These are phyloP conservation scores for Inga leiocalycina DNA, from an alignment of 306 rosid genomes.

Conservation along the genomic window DNA sequence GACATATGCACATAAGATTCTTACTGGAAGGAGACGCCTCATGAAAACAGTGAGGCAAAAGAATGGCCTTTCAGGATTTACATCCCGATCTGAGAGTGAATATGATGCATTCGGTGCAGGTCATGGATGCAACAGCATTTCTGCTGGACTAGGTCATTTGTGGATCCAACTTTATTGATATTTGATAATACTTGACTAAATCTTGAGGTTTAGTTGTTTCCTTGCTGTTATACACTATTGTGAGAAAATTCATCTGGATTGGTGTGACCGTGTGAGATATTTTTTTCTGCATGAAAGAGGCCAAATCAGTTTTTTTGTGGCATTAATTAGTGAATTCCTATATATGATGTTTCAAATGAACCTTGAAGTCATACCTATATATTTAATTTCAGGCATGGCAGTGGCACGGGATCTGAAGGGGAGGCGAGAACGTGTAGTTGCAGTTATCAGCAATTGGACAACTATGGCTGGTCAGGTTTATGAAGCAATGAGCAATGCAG, in stretches of 20 bases:
- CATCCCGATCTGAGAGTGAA: constrained; percentile 79
- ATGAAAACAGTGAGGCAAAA: constrained; percentile 66
- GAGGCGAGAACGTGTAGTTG: constrained; percentile 72
- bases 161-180: constrained; percentile 22
- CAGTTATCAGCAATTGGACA: constrained; percentile 83
- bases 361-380: constrained; percentile 17
- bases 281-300: constrained; percentile 11
- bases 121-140: constrained; percentile 95
- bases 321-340: constrained; percentile 4
- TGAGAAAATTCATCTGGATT: constrained; percentile 14
- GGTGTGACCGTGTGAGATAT: background rate
- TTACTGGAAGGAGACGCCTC: constrained; percentile 81
- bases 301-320: background rate
- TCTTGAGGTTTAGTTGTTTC: background rate
- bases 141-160: constrained; percentile 91
- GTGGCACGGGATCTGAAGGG: constrained; percentile 90
- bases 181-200: background rate
- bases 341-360: constrained; percentile 15
- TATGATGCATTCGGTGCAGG: constrained; percentile 92
- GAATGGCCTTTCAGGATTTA: constrained; percentile 75
- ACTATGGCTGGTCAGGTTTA: constrained; percentile 90
- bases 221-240: constrained; percentile 1
- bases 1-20: constrained; percentile 89
- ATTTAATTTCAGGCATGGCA: constrained; percentile 79
- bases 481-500: constrained; percentile 93